Conservation (phyloP, 2,329 filamentous ascomycete species). For the Colletotrichum sp. region DNA sequence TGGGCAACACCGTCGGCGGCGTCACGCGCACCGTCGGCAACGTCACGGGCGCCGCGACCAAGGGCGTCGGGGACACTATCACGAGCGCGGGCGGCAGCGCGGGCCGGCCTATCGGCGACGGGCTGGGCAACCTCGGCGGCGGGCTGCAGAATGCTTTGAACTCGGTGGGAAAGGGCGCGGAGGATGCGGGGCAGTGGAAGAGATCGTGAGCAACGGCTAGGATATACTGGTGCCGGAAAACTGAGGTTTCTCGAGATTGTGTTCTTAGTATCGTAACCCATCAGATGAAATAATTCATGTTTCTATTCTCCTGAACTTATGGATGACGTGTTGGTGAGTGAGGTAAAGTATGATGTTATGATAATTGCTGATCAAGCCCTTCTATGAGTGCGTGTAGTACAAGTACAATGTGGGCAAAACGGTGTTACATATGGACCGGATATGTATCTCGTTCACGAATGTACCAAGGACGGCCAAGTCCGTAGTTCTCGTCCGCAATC, state of each 20-base stretch:
- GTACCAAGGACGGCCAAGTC: too few relatives aligned
- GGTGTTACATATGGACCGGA: too few relatives aligned
- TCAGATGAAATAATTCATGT: neutral
- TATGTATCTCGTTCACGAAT: too few relatives aligned
- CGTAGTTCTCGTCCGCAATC: too few relatives aligned
- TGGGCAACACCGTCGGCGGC: slow-evolving; percentile 47
- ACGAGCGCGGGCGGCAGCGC: slow-evolving; percentile 57
- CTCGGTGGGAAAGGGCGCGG: slow-evolving; percentile 57
- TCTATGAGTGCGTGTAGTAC: too few relatives aligned
- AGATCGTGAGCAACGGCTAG: slow-evolving; percentile 16
- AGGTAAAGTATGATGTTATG: too few relatives aligned
- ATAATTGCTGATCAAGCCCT: too few relatives aligned
- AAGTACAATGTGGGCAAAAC: too few relatives aligned
- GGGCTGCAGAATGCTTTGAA: slow-evolving; percentile 58
- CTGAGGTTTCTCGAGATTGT: neutral
- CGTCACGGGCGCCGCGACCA: slow-evolving; percentile 56
- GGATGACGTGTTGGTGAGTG: neutral
- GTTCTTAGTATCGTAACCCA: neutral
- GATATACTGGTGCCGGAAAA: neutral
- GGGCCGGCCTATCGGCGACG: slow-evolving; percentile 61
- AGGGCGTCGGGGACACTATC: slow-evolving; percentile 62
- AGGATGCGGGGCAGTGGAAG: slow-evolving; percentile 65
- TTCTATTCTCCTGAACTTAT: too few relatives aligned
- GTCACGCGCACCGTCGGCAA: slow-evolving; percentile 44
- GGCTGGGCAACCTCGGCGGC: slow-evolving; percentile 55